These are phyloP conservation scores for Mercurialis annua DNA, from an alignment of 345 rosid species.

Conservation along the genomic window DNA sequence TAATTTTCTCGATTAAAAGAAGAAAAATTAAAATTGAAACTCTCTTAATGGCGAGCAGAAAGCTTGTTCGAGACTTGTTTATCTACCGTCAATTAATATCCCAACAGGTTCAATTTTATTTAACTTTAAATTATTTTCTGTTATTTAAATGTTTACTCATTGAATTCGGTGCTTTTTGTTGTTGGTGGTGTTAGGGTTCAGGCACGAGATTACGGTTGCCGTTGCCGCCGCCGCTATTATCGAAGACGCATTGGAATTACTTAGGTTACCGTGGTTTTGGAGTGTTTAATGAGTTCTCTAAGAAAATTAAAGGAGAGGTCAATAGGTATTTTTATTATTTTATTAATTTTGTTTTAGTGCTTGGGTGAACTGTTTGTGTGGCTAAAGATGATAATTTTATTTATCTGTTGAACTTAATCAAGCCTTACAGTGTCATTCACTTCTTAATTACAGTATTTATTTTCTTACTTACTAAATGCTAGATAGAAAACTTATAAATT, in stretches of 20 bases:
- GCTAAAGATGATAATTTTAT: no score
- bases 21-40: neutral
- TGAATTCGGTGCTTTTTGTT: slow-evolving; percentile 18
- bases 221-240: slow-evolving; percentile 28
- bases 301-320: slow-evolving; percentile 73
- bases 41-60: slow-evolving; percentile 64
- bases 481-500: no score
- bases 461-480: no score
- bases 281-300: slow-evolving; percentile 72
- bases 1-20: neutral
- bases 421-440: no score
- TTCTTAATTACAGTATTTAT: no score
- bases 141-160: neutral
- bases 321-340: slow-evolving; percentile 55
- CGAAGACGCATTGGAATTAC: slow-evolving; percentile 32
- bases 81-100: slow-evolving; percentile 33
- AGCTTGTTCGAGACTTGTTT: slow-evolving; percentile 66
- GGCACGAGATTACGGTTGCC: slow-evolving; percentile 37
- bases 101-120: slow-evolving; percentile 44
- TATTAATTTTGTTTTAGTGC: no score
- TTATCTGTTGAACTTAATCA: no score
- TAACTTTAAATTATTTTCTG: slow-evolving; percentile 6
- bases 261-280: slow-evolving; percentile 53
- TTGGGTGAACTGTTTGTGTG: no score
- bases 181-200: no score